phyloP scores from a whole-genome alignment of 441 rosid species.

The Theobroma grandiflorum region DNA sequence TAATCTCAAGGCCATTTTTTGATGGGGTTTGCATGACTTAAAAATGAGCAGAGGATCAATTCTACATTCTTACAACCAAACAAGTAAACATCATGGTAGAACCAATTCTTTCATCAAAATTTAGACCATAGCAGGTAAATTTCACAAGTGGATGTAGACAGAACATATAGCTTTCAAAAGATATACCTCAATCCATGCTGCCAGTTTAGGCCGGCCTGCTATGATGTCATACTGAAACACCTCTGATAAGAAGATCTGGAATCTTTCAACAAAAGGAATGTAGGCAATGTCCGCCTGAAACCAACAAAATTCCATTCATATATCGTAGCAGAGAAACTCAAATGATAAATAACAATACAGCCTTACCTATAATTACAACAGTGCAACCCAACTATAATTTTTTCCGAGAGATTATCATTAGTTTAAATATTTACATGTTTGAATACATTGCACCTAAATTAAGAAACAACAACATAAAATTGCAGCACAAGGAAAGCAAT shows the following conservation, averaged over 20 bases:
- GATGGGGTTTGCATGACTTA: not conserved
- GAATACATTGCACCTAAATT: not conserved
- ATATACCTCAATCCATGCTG: slow-evolving; percentile 80
- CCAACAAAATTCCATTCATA: slow-evolving; percentile 1
- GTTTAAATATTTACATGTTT: not conserved
- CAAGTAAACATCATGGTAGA: not conserved
- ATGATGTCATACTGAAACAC: slow-evolving; percentile 62
- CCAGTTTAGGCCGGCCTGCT: slow-evolving; percentile 77
- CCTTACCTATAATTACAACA: not conserved
- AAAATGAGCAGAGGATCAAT: not conserved
- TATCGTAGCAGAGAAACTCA: not conserved
- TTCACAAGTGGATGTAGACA: not conserved
- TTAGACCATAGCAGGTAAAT: not conserved
- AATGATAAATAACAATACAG: not conserved
- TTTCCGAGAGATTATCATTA: not conserved
- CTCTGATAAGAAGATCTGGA: slow-evolving; percentile 57
- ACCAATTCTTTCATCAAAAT: not conserved
- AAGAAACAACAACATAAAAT: not conserved
- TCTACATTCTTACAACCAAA: not conserved
- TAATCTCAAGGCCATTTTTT: not conserved
- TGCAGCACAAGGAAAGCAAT: not conserved
- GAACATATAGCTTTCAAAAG: slow-evolving; percentile 6
- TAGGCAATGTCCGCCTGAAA: slow-evolving; percentile 81
- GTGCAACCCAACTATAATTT: not conserved
- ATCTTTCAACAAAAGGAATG: slow-evolving; percentile 72